Percentiles rank a stretch among this genome's conserved stretches.
These are phyloP conservation scores for Claviceps arundinis DNA, from an alignment of 2,329 filamentous ascomycete species.

Conservation along the genomic window DNA sequence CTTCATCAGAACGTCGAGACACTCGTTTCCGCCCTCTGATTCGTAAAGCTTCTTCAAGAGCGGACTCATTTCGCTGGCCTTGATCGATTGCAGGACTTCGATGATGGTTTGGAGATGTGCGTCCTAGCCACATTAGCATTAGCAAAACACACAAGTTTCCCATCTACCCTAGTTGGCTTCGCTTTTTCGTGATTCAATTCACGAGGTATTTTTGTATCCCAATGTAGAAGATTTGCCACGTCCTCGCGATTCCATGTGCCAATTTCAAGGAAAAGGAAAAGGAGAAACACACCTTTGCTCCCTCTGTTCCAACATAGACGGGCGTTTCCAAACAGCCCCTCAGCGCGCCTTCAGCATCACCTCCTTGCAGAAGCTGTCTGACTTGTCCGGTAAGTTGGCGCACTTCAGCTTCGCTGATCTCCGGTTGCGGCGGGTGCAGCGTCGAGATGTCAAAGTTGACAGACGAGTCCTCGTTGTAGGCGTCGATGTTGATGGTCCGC, in stretches of 20 bases:
- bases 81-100: conserved; percentile 91
- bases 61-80: conserved; percentile 87
- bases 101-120: conserved; percentile 76
- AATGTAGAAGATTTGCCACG: not conserved
- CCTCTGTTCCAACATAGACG: conserved; percentile 53
- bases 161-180: too few relatives aligned
- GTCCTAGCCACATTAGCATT: conserved; percentile 40
- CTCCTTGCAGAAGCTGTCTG: conserved; percentile 73
- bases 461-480: conserved; percentile 77
- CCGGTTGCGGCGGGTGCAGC: conserved; percentile 62
- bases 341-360: conserved; percentile 77
- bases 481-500: conserved; percentile 92
- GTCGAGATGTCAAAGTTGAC: conserved; percentile 83
- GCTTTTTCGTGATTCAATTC: too few relatives aligned
- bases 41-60: conserved; percentile 71
- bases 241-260: not conserved
- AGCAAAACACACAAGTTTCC: not conserved
- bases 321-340: conserved; percentile 73
- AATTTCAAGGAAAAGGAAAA: not conserved
- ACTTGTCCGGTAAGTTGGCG: conserved; percentile 69
- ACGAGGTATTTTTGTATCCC: not conserved
- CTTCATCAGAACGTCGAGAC: conserved; percentile 91
- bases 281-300: conserved; percentile 36
- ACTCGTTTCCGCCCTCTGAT: conserved; percentile 67
- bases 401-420: conserved; percentile 64